phyloP scores from a whole-genome alignment of 2,329 filamentous ascomycete species.

The Neurospora sp. region DNA sequence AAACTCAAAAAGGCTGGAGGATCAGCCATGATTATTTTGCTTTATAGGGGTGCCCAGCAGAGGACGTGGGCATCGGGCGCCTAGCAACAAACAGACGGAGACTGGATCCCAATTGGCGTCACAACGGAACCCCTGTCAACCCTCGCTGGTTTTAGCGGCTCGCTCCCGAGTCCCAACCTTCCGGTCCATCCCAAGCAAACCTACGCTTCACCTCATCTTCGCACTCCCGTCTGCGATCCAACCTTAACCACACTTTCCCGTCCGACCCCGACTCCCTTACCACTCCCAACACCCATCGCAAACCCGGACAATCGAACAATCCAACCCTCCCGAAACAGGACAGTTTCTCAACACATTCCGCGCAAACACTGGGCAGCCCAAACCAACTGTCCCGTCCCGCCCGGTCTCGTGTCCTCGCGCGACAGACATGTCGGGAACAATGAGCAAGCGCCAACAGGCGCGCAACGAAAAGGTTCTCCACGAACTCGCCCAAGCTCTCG shows the following conservation, averaged over 20 bases:
- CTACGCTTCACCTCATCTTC: neutral
- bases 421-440: conserved; percentile 44
- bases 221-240: neutral
- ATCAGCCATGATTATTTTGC: neutral
- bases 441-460: conserved; percentile 95
- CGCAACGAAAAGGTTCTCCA: conserved; percentile 90
- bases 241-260: neutral
- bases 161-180: neutral
- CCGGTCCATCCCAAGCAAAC: neutral
- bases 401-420: conserved; percentile 3
- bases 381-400: neutral
- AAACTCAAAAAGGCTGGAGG: neutral
- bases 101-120: neutral
- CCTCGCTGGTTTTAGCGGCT: neutral
- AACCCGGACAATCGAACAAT: neutral
- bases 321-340: neutral
- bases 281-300: neutral
- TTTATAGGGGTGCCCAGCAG: neutral
- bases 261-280: neutral
- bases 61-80: neutral
- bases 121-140: neutral
- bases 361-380: neutral
- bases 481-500: conserved; percentile 74
- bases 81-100: neutral
- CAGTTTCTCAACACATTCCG: neutral